phyloP scores from a whole-genome alignment of 2,329 filamentous ascomycete genomes.

The Fusarium sp. region DNA sequence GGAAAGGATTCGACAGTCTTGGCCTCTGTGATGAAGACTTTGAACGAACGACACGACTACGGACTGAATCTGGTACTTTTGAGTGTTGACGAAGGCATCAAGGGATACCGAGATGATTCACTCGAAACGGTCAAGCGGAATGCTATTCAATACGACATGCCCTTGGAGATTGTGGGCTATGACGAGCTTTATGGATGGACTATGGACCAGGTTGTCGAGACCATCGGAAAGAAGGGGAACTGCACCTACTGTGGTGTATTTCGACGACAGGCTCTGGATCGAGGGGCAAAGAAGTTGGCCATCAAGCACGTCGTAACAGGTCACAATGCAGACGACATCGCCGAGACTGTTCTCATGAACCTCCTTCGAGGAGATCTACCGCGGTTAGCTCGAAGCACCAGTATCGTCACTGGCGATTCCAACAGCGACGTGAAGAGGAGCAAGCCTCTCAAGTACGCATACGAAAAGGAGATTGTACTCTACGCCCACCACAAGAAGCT shows the following conservation, averaged over 20 bases:
- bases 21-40: conserved; percentile 91
- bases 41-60: conserved; percentile 92
- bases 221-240: conserved; percentile 97
- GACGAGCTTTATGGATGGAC: conserved; percentile 97
- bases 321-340: conserved; percentile 97
- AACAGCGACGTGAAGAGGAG: conserved; percentile 92
- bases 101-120: conserved; percentile 95
- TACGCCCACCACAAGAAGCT: conserved; percentile 97
- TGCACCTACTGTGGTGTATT: conserved; percentile 99
- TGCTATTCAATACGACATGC: conserved; percentile 89
- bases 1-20: conserved; percentile 98
- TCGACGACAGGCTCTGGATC: conserved; percentile 90
- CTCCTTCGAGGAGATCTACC: conserved; percentile 90
- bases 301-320: conserved; percentile 97
- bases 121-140: conserved; percentile 97
- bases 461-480: conserved; percentile 98
- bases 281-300: conserved; percentile 86
- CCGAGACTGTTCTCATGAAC: conserved; percentile 98
- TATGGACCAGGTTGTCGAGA: conserved; percentile 98
- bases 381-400: conserved; percentile 87
- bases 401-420: conserved; percentile 83
- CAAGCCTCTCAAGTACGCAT: conserved; percentile 97
- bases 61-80: conserved; percentile 87
- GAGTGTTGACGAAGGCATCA: conserved; percentile 97
- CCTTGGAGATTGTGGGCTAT: conserved; percentile 92